These are phyloP conservation scores for Phytophthora podocarpi DNA, from an alignment of 352 stramenopile genomes.

Conservation along the genomic window DNA sequence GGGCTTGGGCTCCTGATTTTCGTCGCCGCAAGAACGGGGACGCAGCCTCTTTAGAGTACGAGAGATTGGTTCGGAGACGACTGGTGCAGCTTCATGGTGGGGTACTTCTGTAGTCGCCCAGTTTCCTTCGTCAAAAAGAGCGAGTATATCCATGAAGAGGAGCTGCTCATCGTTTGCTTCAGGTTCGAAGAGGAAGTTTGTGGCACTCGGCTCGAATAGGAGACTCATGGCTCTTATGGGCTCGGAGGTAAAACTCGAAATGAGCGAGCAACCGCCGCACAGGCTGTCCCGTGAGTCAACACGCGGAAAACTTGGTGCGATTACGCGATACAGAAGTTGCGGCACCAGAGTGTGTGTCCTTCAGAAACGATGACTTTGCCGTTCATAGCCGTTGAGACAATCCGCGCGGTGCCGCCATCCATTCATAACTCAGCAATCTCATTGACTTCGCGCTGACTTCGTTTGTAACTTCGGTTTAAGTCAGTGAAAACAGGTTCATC, in stretches of 20 bases:
- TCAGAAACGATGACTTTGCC: conserved; percentile 13
- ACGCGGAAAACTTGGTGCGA: neutral
- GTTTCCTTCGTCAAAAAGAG: conserved; percentile 13
- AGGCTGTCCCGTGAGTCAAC: conserved; percentile 16
- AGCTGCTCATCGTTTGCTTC: conserved; percentile 4
- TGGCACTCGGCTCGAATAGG: conserved; percentile 5
- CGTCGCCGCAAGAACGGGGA: neutral
- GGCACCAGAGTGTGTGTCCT: conserved; percentile 19
- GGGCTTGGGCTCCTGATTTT: neutral
- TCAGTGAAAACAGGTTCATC: neutral
- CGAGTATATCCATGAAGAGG: conserved; percentile 12
- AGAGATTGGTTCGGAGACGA: neutral
- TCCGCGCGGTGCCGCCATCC: neutral
- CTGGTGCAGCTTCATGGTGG: neutral
- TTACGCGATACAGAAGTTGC: conserved; percentile 8
- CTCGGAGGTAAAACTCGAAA: conserved; percentile 3
- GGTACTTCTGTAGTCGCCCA: neutral
- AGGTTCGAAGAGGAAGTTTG: conserved; percentile 15
- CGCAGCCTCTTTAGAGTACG: conserved; percentile 5
- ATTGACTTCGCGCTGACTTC: conserved; percentile 9
- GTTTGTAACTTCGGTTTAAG: neutral
- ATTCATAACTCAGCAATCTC: conserved; percentile 14
- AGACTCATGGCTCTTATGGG: conserved; percentile 10
- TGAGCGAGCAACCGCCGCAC: conserved; percentile 10
- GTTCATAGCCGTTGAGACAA: conserved; percentile 14